These are phyloP conservation scores for Clavulina sp. DNA, from an alignment of 768 basidiomycete species.

Conservation along the genomic window DNA sequence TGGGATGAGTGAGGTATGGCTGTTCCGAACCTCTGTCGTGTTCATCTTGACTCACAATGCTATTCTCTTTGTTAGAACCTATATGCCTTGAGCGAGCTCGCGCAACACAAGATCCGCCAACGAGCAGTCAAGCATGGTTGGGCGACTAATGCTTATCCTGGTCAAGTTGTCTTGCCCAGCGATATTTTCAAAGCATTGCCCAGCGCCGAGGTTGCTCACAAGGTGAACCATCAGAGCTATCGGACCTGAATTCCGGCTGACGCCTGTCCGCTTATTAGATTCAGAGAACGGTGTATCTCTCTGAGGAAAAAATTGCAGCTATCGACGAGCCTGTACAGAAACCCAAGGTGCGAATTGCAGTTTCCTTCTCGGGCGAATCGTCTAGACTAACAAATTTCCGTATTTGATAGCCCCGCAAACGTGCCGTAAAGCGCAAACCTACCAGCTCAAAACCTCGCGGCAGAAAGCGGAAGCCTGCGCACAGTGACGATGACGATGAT, in stretches of 20 bases:
- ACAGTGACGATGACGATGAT: background rate
- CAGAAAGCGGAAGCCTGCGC: background rate
- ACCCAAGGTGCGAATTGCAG: no score
- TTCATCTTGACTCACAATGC: background rate
- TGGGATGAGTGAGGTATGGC: conserved; percentile 45
- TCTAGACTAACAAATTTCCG: background rate
- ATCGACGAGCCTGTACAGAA: conserved; percentile 25
- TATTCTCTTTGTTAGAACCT: conserved; percentile 41
- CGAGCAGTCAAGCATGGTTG: conserved; percentile 44
- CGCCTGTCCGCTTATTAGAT: conserved; percentile 27
- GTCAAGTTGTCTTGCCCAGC: conserved; percentile 56
- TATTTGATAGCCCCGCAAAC: background rate
- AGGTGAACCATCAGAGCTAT: conserved; percentile 24
- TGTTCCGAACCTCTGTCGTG: background rate
- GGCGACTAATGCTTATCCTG: conserved; percentile 64
- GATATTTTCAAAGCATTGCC: conserved; percentile 69
- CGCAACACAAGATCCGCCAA: conserved; percentile 68
- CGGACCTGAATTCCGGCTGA: background rate
- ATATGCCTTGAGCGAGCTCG: conserved; percentile 73
- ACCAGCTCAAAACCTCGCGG: background rate
- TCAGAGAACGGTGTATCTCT: conserved; percentile 46
- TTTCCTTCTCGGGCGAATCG: background rate
- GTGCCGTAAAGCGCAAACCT: conserved; percentile 1
- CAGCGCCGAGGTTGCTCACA: conserved; percentile 42
- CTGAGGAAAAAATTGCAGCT: conserved; percentile 41